These are phyloP conservation scores for Geotrichum aggregatum DNA, from an alignment of 1,139 yeast species.

Conservation along the genomic window DNA sequence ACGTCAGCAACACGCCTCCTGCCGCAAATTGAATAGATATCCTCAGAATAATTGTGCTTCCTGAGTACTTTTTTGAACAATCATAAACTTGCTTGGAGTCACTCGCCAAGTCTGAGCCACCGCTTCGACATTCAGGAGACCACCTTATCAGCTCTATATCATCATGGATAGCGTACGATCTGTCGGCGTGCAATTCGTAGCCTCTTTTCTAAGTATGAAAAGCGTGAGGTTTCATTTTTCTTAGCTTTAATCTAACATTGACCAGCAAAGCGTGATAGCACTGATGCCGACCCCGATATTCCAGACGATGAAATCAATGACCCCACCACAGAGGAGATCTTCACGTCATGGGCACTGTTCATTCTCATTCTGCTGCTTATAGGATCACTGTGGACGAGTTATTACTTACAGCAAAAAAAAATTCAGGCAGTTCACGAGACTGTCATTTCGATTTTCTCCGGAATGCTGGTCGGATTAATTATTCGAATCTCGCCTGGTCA, in stretches of 20 bases:
- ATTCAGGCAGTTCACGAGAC: constrained; percentile 96
- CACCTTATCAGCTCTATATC: background rate
- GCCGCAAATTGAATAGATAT: too few species aligned
- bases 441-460: constrained; percentile 89
- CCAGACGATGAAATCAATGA: constrained; percentile 64
- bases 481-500: constrained; percentile 92
- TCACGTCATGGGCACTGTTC: constrained; percentile 94
- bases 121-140: background rate
- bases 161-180: constrained; percentile 6
- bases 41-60: too few species aligned
- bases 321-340: constrained; percentile 94
- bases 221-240: background rate
- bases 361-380: constrained; percentile 76
- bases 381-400: constrained; percentile 91
- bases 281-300: constrained; percentile 41
- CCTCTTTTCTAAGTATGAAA: constrained; percentile 20
- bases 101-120: too few species aligned
- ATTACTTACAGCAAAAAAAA: constrained; percentile 83
- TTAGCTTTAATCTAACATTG: constrained; percentile 3
- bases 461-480: constrained; percentile 90
- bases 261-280: constrained; percentile 35
- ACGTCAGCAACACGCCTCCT: too few species aligned
- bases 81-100: too few species aligned
- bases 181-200: constrained; percentile 15
- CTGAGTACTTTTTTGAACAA: too few species aligned